phyloP scores from a whole-genome alignment of 1,139 yeast genomes.

The Taphrina wiesneri region DNA sequence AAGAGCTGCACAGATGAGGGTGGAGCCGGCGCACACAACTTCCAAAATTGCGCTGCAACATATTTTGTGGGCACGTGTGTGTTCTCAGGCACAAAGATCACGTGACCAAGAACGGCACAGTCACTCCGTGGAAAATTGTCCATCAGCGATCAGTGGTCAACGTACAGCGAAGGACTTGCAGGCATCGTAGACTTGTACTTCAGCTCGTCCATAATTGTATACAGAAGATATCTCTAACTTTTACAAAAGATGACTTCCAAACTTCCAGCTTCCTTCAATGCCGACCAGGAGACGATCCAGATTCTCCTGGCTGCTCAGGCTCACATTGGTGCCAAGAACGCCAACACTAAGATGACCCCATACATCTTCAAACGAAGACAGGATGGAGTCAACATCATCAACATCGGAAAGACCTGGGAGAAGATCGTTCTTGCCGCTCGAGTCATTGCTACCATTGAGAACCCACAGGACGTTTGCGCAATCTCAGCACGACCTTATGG shows the following conservation, averaged over 20 bases:
- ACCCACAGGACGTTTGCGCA: conserved; percentile 97
- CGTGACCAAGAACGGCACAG: background rate
- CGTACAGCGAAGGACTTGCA: background rate
- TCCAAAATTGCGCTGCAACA: background rate
- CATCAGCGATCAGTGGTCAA: background rate
- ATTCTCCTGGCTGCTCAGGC: conserved; percentile 99
- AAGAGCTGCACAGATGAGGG: no score
- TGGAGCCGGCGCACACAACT: background rate
- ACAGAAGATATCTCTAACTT: background rate
- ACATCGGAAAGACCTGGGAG: conserved; percentile 94
- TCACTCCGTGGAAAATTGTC: background rate
- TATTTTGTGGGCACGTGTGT: background rate
- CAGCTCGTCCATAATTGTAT: background rate
- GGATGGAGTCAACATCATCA: conserved; percentile 98
- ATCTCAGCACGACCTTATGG: conserved; percentile 99
- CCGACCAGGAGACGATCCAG: conserved; percentile 55
- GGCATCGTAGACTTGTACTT: background rate
- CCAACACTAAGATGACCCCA: conserved; percentile 99
- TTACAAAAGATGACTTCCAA: conserved; percentile 13
- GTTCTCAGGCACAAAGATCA: background rate
- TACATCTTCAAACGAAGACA: conserved; percentile 99
- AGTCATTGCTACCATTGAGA: conserved; percentile 99
- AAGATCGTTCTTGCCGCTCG: conserved; percentile 99
- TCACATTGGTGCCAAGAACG: conserved; percentile 99
- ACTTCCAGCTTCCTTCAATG: conserved; percentile 32